These are phyloP conservation scores for Dactylellina drechsleri DNA, from an alignment of 2,329 filamentous ascomycete genomes.

Conservation along the genomic window DNA sequence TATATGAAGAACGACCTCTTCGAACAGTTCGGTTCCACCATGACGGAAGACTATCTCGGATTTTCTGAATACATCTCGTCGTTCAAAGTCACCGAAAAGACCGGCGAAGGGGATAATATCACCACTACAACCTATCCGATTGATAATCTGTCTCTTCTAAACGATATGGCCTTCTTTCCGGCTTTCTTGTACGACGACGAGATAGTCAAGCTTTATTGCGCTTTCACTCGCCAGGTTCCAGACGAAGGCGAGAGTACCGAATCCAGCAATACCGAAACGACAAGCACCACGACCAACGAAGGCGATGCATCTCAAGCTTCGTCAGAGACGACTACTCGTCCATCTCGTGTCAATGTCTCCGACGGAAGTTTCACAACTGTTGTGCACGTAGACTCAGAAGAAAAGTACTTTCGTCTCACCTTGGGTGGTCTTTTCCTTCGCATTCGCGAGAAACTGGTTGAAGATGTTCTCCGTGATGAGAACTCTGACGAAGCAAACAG, in stretches of 20 bases:
- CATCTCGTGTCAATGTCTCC: conserved; percentile 8
- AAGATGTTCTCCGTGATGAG: conserved; percentile 14
- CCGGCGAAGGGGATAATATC: background rate
- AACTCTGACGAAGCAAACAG: conserved; percentile 10
- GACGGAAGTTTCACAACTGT: conserved; percentile 24
- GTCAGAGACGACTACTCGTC: background rate
- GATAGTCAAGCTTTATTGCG: conserved; percentile 31
- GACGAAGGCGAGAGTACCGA: conserved; percentile 4
- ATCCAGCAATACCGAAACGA: background rate
- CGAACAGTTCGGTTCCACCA: conserved; percentile 5
- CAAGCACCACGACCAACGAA: background rate
- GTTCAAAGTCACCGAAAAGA: conserved; percentile 35
- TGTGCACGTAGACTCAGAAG: conserved; percentile 25
- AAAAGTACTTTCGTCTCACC: conserved; percentile 28
- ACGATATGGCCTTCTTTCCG: conserved; percentile 38
- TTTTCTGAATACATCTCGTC: conserved; percentile 16
- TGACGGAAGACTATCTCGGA: conserved; percentile 2
- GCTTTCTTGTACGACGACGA: conserved; percentile 30
- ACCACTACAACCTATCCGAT: background rate
- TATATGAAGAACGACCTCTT: conserved; percentile 19
- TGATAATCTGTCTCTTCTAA: conserved; percentile 30
- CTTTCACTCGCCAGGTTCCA: conserved; percentile 16
- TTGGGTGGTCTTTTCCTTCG: conserved; percentile 35
- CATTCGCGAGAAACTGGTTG: conserved; percentile 26
- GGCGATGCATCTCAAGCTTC: background rate